Evolutionary conservation across 345 rosid species (phyloP), one percentile per base, ranked within the genome.

Genomic region (Adansonia digitata): DNA sequence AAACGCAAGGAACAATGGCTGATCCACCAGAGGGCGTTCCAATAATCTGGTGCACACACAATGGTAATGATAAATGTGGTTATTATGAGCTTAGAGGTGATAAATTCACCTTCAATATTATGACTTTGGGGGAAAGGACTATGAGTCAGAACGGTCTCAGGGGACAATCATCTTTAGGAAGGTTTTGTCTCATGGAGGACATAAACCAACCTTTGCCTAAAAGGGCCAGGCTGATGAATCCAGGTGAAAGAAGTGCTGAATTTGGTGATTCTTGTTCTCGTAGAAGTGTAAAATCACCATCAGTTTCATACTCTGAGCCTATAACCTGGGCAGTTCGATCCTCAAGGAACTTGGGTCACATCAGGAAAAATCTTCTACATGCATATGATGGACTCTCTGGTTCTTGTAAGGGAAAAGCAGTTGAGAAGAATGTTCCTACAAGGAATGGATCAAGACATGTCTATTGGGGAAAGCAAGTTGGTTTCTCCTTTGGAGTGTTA

Each of bases 1-100:
- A 94, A 87, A 91, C 98, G 31, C 94, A 78, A 76, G 98, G 99
- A 77, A 93, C 84, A 48, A 57, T 89, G 79, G 91, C 98, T 70
- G 91, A 91, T 75, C 90, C 97, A 22, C 99, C 97, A 20, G 84
- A 85, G 62, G 97, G 93, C 68, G 80, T 81, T 77, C 90, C 87
- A 78, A 76, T 88, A 40, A 65, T 82, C 55, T 87, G 98, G 99
- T 94, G 97, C 83, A 77, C 83, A 2, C 88, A 89, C 80, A 83
- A 87, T 79, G 84, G 88, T 75, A 88, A 85, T 52, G 81, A 80
- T 67, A 91, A 82, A 69, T 90, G 98, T 45, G 96, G 90, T 48
- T 93, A 94, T 76, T 94, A 94, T 79, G 98, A 94, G 83, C 84
- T 79, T 81, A 81, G 78, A 40, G 84, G 84, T 76, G 84, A 85